Evolutionary conservation across 768 basidiomycete genomes (phyloP).

Genomic region (Mycena chlorophos): DNA sequence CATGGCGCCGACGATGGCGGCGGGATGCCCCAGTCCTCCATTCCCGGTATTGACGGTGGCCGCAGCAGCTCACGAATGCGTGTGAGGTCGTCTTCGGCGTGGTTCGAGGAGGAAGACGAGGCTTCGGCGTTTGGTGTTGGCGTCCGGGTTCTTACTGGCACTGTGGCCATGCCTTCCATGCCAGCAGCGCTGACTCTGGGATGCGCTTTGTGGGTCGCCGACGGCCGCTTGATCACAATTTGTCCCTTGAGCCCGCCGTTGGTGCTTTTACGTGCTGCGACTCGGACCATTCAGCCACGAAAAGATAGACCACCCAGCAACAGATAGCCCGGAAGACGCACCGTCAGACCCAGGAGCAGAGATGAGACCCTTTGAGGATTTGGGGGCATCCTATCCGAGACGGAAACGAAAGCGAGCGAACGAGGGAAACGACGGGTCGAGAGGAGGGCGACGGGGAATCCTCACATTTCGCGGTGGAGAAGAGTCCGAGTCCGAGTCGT

Average conservation of each 20-base stretch:
- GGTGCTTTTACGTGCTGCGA: conserved; percentile 20
- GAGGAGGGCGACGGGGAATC: conserved; percentile 42
- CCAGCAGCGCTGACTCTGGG: conserved; percentile 1
- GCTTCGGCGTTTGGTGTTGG: conserved; percentile 17
- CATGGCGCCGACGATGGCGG: conserved; percentile 52
- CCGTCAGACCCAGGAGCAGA: conserved; percentile 43
- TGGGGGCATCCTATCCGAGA: conserved; percentile 64
- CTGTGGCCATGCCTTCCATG: background rate
- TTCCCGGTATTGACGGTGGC: conserved; percentile 64
- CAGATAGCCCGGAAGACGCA: conserved; percentile 36
- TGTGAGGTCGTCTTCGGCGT: conserved; percentile 48
- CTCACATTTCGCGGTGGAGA: conserved; percentile 59
- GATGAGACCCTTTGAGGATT: conserved; percentile 40
- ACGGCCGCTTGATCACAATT: conserved; percentile 3
- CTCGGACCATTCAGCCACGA: conserved; percentile 19
- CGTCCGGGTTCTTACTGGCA: conserved; percentile 1
- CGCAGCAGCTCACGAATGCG: conserved; percentile 56
- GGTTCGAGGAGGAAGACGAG: conserved; percentile 25
- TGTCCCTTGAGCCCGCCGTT: conserved; percentile 1
- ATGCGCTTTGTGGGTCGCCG: background rate
- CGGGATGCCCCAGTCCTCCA: conserved; percentile 79
- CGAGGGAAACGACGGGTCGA: conserved; percentile 61
- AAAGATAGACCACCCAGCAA: too few relatives aligned
- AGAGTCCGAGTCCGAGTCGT: conserved; percentile 60
- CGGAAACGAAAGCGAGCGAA: conserved; percentile 61